Evolutionary conservation across 495 filamentous ascomycete genomes (phyloP), one percentile per base, ranked within the genome.

Genomic region (Penicillium turbatum): DNA sequence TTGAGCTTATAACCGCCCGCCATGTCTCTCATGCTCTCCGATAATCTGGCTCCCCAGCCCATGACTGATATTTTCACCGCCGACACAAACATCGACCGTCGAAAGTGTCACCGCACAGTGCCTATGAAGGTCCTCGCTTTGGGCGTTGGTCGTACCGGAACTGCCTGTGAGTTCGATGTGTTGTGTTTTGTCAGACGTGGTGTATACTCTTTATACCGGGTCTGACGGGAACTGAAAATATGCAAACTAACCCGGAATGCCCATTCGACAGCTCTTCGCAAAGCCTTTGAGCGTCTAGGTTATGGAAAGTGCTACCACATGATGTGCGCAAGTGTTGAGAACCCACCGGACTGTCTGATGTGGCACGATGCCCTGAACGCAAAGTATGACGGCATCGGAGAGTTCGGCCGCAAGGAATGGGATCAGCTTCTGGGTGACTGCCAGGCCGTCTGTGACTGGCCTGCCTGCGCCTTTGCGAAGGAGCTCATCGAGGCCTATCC

Each of bases 401-500:
- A 79, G 49, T 86, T 85, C 65, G 79, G 77, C 49, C 75, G 79
- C 24, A 78, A 81, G 63, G 81, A 87, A 65, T 86, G 81, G 80
- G 84, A 87, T 63, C 77, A 82, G 69, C 74, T 87, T 11, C 69
- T 87, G 36, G 84, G 84, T 47, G 76, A 84, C 61, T 83, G 80
- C 61, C 79, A 83, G 72, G 82, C 83, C 38, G 79, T 86, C 21
- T 84, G 78, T 64, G 84, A 88, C 72, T 81, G 79, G 77, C 83
- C 84, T 9, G 82, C 82, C 37, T 81, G 79, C 45, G 80, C 81
- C 29, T 87, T 87, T 56, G 82, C 80, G 41, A 77, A 81, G 59
- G 84, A 88, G 64, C 70, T 88, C 31, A 85, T 87, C 30, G 82
- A 81, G 42, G 82, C 83, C 12, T 87, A 87, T 57, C 84, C 84